Evolutionary conservation across 2,329 filamentous ascomycete species (phyloP).

Genomic region (Talaromyces islandicus): DNA sequence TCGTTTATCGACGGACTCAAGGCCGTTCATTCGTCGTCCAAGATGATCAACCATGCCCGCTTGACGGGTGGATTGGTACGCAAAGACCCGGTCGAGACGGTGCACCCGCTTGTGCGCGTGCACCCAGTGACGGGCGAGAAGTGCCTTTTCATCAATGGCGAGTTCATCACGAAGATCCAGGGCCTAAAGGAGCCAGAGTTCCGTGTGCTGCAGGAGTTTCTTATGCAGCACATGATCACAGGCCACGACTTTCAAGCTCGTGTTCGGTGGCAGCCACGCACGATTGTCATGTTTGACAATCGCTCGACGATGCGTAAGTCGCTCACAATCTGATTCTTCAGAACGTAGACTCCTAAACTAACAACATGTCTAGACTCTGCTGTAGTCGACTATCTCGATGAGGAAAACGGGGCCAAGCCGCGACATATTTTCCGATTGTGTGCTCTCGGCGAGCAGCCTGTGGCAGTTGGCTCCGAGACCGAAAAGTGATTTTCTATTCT

Average conservation of each 20-base stretch:
- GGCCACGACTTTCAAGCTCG: conserved; percentile 45
- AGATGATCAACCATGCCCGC: conserved; percentile 39
- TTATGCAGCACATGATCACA: conserved; percentile 42
- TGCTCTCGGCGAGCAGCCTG: conserved; percentile 45
- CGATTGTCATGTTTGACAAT: conserved; percentile 48
- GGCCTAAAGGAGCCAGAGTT: conserved; percentile 45
- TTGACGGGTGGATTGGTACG: conserved; percentile 39
- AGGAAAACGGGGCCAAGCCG: conserved; percentile 41
- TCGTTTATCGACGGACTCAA: conserved; percentile 27
- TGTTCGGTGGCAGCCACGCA: conserved; percentile 44
- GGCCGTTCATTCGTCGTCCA: conserved; percentile 36
- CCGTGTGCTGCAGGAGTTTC: conserved; percentile 41
- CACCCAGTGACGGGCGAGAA: conserved; percentile 46
- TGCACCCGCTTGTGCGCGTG: conserved; percentile 42
- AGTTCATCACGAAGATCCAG: conserved; percentile 44
- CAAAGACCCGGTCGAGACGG: conserved; percentile 39
- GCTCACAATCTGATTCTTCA: not conserved
- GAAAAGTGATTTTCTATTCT: not conserved
- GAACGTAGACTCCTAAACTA: conserved; percentile 11
- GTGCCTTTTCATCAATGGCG: conserved; percentile 43
- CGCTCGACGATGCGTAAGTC: conserved; percentile 41
- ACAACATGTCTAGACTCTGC: conserved; percentile 36
- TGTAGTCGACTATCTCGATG: conserved; percentile 45
- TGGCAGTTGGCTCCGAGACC: conserved; percentile 28
- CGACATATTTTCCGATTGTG: conserved; percentile 47